Evolutionary conservation across 164 flowering plant genomes (phyloP).

Genomic region (Piper longum): DNA sequence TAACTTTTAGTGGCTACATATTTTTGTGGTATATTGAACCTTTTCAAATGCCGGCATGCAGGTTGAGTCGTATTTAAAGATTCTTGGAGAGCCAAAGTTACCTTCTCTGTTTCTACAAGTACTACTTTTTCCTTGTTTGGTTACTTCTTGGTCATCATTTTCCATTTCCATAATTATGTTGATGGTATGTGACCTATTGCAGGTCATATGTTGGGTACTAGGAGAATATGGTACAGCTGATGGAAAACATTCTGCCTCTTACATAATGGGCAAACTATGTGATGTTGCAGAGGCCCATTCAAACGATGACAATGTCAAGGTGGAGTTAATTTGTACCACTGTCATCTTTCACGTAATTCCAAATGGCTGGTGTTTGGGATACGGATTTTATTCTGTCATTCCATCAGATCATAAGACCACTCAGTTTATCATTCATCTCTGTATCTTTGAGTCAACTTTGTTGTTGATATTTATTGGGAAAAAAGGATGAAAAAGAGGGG

Average conservation of each 20-base stretch:
- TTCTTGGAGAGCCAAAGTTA: conserved; percentile 89
- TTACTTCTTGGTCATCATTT: conserved; percentile 6
- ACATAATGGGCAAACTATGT: conserved; percentile 80
- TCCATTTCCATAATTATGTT: not conserved
- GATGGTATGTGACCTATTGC: not conserved
- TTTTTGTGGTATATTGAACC: too few species aligned
- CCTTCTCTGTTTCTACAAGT: conserved; percentile 94
- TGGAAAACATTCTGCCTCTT: conserved; percentile 85
- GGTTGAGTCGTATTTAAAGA: conserved; percentile 90
- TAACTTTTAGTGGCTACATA: not conserved
- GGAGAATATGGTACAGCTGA: conserved; percentile 98
- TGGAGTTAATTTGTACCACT: conserved; percentile 7
- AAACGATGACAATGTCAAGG: conserved; percentile 88
- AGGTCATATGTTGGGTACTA: conserved; percentile 99
- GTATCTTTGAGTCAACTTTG: not conserved
- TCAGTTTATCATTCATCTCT: not conserved
- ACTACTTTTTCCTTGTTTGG: conserved; percentile 7
- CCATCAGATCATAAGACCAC: too few species aligned
- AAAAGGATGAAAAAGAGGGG: not conserved
- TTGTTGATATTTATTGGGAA: not conserved
- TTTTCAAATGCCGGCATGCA: conserved; percentile 14
- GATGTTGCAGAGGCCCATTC: conserved; percentile 97
- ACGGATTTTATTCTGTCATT: too few species aligned
- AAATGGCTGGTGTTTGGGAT: too few species aligned
- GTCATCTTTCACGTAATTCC: too few species aligned